phyloP scores from a whole-genome alignment of 1,139 yeast genomes.

The Pichia inconspicua region DNA sequence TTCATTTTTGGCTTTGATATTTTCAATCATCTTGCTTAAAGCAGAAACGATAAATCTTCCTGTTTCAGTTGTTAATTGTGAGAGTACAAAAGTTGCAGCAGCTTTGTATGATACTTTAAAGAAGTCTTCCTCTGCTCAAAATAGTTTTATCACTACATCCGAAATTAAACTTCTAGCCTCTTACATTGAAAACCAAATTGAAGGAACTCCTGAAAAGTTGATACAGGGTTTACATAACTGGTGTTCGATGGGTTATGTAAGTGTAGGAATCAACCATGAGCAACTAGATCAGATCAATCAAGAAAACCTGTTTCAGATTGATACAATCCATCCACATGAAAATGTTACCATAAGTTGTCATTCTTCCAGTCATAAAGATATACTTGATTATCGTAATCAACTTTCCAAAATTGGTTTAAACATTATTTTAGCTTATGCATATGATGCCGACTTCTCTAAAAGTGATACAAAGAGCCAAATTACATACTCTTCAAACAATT shows the following conservation, averaged over 20 bases:
- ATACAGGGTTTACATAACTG: constrained; percentile 37
- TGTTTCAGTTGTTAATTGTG: constrained; percentile 39
- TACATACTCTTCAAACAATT: constrained; percentile 19
- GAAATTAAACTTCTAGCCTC: constrained; percentile 40
- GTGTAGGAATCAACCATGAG: not conserved
- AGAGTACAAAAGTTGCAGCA: constrained; percentile 42
- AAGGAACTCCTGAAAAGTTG: constrained; percentile 44
- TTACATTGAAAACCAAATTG: constrained; percentile 43
- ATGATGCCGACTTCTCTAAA: constrained; percentile 17
- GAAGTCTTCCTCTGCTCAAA: constrained; percentile 26
- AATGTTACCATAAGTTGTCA: constrained; percentile 8
- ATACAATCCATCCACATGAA: not conserved
- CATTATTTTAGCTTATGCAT: constrained; percentile 43
- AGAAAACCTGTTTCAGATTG: not conserved
- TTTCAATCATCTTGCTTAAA: constrained; percentile 2
- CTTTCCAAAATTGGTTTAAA: constrained; percentile 35
- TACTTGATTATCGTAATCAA: constrained; percentile 41
- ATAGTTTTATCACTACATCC: constrained; percentile 37
- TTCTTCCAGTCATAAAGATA: constrained; percentile 14
- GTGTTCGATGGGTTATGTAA: constrained; percentile 38
- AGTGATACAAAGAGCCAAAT: not conserved
- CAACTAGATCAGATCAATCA: not conserved
- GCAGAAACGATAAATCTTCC: constrained; percentile 24
- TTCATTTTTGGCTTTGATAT: constrained; percentile 3
- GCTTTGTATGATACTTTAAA: constrained; percentile 45